Evolutionary conservation across 371 early-diverging fungal species (phyloP).

Genomic region (Sporodiniella umbellata): DNA sequence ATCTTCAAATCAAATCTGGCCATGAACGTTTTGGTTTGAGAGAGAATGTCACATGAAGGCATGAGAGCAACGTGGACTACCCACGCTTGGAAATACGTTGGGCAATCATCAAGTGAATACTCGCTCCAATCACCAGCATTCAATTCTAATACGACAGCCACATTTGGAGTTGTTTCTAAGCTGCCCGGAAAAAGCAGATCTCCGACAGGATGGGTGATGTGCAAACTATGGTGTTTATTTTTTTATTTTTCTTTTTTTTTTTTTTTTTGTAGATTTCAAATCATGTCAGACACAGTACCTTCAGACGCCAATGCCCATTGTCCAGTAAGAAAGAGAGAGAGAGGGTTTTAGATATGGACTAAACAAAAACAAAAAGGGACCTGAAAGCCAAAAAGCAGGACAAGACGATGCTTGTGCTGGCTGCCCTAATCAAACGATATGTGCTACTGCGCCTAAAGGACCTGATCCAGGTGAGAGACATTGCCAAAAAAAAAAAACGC

Average conservation of each 20-base stretch:
- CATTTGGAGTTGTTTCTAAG: no score
- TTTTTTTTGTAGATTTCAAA: constrained; percentile 2
- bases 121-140: no score
- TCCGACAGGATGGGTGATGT: no score
- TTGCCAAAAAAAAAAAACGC: neutral
- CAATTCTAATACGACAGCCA: no score
- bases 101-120: no score
- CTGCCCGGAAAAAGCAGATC: no score
- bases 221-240: no score
- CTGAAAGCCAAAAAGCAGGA: constrained; percentile 90
- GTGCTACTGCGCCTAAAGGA: constrained; percentile 86
- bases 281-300: constrained; percentile 35
- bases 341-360: neutral
- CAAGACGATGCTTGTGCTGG: constrained; percentile 92
- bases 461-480: constrained; percentile 83
- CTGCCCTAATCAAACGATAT: constrained; percentile 95
- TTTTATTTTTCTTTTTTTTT: constrained; percentile 24
- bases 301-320: constrained; percentile 70
- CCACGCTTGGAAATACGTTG: no score
- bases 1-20: no score
- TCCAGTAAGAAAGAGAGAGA: constrained; percentile 47
- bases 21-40: no score
- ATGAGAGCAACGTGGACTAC: no score
- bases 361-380: constrained; percentile 49
- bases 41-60: no score